These are phyloP conservation scores for Fusarium multiceps DNA, from an alignment of 2,329 filamentous ascomycete species.

Conservation along the genomic window DNA sequence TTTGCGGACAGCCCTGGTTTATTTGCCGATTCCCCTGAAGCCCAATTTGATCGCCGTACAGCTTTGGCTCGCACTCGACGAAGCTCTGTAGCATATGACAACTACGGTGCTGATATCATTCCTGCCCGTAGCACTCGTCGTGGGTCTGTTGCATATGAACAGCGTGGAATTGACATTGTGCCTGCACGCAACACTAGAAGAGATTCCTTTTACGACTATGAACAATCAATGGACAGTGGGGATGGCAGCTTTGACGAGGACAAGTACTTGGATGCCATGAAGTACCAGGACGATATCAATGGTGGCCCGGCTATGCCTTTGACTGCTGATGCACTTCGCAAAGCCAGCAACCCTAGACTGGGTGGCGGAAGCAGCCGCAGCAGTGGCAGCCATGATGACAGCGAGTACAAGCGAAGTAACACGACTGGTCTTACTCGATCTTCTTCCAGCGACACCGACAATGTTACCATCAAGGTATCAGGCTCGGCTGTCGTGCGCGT, in stretches of 20 bases:
- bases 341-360: slow-evolving; percentile 57
- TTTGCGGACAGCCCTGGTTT: slow-evolving; percentile 50
- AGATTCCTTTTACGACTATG: slow-evolving; percentile 56
- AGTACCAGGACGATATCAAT: slow-evolving; percentile 65
- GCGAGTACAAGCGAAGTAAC: slow-evolving; percentile 70
- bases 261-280: slow-evolving; percentile 53
- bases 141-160: slow-evolving; percentile 53
- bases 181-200: slow-evolving; percentile 49
- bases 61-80: slow-evolving; percentile 51
- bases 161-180: slow-evolving; percentile 53
- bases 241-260: slow-evolving; percentile 52
- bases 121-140: slow-evolving; percentile 48
- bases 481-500: slow-evolving; percentile 67
- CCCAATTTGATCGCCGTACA: slow-evolving; percentile 49
- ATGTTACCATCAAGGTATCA: slow-evolving; percentile 70
- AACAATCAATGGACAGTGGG: slow-evolving; percentile 49
- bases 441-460: slow-evolving; percentile 63
- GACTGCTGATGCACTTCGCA: slow-evolving; percentile 67
- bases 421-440: slow-evolving; percentile 71
- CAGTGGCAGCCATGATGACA: slow-evolving; percentile 70
- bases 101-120: slow-evolving; percentile 53
- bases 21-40: slow-evolving; percentile 55
- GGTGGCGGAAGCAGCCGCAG: slow-evolving; percentile 65
- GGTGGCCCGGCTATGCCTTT: slow-evolving; percentile 60
- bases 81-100: slow-evolving; percentile 53